These are phyloP conservation scores for Aspergillus fijiensis DNA, from an alignment of 2,329 filamentous ascomycete species.

Conservation along the genomic window DNA sequence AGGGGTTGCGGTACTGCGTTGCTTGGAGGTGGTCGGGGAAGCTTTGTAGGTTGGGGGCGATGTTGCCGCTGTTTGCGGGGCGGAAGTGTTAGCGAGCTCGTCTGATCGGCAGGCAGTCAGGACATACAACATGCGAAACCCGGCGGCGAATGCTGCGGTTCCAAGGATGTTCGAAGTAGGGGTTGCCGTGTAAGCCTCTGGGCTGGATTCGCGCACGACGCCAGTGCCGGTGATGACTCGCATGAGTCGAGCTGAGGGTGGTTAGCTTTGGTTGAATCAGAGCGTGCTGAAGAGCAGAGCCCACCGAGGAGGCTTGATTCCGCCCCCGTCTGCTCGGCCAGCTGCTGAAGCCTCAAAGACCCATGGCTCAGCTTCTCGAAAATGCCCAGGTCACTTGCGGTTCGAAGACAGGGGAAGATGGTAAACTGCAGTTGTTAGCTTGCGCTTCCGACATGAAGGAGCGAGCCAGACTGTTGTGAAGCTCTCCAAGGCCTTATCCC, in stretches of 20 bases:
- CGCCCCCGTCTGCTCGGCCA: constrained; percentile 2
- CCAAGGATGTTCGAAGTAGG: constrained; percentile 8
- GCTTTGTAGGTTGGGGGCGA: neutral
- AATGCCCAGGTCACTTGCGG: neutral
- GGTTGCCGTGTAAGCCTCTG: constrained; percentile 1
- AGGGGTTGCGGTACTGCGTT: constrained; percentile 10
- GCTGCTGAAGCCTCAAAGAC: neutral
- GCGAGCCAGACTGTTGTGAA: neutral
- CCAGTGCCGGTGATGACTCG: neutral
- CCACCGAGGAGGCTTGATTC: neutral
- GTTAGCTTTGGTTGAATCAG: neutral
- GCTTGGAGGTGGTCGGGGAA: constrained; percentile 1
- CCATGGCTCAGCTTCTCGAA: constrained; percentile 4
- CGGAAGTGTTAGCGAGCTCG: neutral
- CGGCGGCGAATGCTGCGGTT: constrained; percentile 8
- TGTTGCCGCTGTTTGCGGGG: neutral
- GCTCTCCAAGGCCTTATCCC: neutral
- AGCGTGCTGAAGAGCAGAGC: neutral
- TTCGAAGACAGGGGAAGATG: neutral
- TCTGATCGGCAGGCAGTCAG: neutral
- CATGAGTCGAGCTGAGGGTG: constrained; percentile 1
- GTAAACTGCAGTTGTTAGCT: neutral
- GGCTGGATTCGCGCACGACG: neutral
- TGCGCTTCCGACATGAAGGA: neutral
- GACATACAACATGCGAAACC: constrained; percentile 2